A percentile compares a stretch with the other conserved stretches of the same genome.
These are phyloP conservation scores for Alectoria sarmentosa DNA, from an alignment of 495 filamentous ascomycete species.

Conservation along the genomic window DNA sequence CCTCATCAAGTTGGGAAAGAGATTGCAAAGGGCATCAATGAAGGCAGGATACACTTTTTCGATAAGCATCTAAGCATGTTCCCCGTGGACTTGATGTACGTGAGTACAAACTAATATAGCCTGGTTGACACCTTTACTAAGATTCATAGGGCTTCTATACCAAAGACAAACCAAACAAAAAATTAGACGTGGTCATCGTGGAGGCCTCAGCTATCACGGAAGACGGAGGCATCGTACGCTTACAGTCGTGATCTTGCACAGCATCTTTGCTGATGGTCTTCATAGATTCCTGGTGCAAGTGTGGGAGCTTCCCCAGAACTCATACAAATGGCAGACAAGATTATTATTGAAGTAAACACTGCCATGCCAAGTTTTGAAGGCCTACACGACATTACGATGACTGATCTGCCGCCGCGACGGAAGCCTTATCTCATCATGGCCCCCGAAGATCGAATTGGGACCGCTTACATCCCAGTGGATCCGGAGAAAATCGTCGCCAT, in stretches of 20 bases:
- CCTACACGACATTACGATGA: constrained; percentile 86
- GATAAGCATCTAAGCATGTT: constrained; percentile 93
- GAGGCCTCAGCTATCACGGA: constrained; percentile 90
- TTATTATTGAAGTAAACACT: constrained; percentile 93
- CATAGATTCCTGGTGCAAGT: constrained; percentile 66
- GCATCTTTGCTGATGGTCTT: neutral
- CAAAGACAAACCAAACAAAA: constrained; percentile 62
- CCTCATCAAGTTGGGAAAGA: constrained; percentile 91
- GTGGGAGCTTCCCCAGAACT: constrained; percentile 84
- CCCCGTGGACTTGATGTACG: constrained; percentile 77
- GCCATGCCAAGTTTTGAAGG: constrained; percentile 78
- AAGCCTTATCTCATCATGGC: constrained; percentile 86
- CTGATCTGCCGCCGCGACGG: constrained; percentile 67
- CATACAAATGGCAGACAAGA: constrained; percentile 83
- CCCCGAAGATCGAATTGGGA: constrained; percentile 74
- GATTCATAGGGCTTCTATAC: constrained; percentile 65
- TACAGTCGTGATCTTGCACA: neutral
- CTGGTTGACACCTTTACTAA: neutral
- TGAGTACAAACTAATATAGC: constrained; percentile 33
- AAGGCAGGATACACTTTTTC: constrained; percentile 83
- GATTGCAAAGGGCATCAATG: constrained; percentile 87
- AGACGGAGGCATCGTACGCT: constrained; percentile 62
- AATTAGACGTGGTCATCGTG: constrained; percentile 76
- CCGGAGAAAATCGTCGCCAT: constrained; percentile 82
- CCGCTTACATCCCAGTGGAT: constrained; percentile 77